A percentile compares a stretch with the other conserved stretches of the same genome.
Evolutionary conservation across 192 early-diverging fungal genomes (phyloP).

Genomic region (Entrophospora sp.): DNA sequence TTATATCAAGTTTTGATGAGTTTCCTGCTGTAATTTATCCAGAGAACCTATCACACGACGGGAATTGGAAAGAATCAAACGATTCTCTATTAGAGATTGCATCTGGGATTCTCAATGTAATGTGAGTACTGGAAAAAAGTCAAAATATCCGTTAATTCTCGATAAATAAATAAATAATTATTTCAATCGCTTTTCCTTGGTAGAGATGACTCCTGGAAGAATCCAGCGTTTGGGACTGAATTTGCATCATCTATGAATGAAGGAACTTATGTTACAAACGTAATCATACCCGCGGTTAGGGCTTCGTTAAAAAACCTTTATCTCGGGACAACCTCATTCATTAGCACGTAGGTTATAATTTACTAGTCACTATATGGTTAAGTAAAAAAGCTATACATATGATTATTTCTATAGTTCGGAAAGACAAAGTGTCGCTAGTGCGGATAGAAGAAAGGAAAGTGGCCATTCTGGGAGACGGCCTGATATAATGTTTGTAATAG

Average conservation of each 20-base stretch:
- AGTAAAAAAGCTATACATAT: neutral
- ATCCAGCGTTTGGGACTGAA: neutral
- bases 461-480: too few species aligned
- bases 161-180: too few species aligned
- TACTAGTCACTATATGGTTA: neutral
- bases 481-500: too few species aligned
- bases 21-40: too few species aligned
- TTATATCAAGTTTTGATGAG: too few species aligned
- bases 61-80: too few species aligned
- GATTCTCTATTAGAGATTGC: neutral
- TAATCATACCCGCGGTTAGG: neutral
- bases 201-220: neutral
- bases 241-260: neutral
- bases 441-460: too few species aligned
- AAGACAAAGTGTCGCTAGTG: neutral
- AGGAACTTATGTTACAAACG: neutral
- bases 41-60: too few species aligned
- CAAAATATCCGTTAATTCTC: neutral
- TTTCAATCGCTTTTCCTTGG: too few species aligned
- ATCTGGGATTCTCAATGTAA: neutral
- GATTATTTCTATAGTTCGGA: neutral
- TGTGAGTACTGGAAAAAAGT: neutral
- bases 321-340: too few species aligned
- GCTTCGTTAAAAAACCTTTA: neutral
- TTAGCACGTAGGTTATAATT: neutral